phyloP scores from a whole-genome alignment of 2,329 filamentous ascomycete species.

The Onygenales sp. region DNA sequence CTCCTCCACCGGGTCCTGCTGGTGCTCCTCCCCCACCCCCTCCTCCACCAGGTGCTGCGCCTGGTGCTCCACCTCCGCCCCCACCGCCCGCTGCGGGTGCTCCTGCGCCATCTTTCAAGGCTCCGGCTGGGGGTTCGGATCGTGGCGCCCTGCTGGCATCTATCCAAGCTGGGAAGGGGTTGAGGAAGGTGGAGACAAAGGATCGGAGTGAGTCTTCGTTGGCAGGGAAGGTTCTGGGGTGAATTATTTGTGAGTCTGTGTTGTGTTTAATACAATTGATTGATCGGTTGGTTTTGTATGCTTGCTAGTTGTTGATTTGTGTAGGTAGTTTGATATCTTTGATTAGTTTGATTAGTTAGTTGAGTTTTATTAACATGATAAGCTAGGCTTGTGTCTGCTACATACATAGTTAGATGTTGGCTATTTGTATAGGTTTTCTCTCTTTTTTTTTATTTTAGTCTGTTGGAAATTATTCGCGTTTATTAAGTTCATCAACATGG shows the following conservation, averaged over 20 bases:
- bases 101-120: constrained; percentile 15
- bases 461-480: no score
- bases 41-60: constrained; percentile 25
- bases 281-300: neutral
- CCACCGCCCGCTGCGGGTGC: constrained; percentile 8
- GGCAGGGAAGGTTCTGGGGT: constrained; percentile 61
- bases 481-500: no score
- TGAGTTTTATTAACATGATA: no score
- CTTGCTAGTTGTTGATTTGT: neutral
- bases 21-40: constrained; percentile 23
- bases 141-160: constrained; percentile 62
- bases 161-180: constrained; percentile 67
- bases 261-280: neutral
- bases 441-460: no score
- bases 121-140: constrained; percentile 19
- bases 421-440: no score
- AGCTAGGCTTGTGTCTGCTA: no score
- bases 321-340: neutral
- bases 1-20: constrained; percentile 29
- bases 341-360: neutral
- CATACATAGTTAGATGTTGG: no score
- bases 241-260: neutral
- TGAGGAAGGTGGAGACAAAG: constrained; percentile 84
- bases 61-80: constrained; percentile 37
- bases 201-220: constrained; percentile 66